phyloP scores from a whole-genome alignment of 306 rosid genomes.

The Arachis hypogaea region DNA sequence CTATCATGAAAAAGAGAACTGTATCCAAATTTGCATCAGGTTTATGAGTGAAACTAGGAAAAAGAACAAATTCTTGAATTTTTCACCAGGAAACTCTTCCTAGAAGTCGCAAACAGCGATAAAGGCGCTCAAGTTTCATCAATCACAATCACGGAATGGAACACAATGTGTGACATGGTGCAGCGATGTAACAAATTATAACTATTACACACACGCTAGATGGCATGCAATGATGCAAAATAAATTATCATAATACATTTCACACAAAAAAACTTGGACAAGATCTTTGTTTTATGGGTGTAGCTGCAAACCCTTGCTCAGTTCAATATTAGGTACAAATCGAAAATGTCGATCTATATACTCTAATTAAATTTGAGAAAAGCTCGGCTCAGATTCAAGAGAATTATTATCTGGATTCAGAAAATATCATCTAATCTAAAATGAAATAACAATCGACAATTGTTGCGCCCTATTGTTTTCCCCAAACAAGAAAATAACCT shows the following conservation, averaged over 20 bases:
- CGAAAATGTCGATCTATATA: background rate
- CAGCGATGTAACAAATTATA: background rate
- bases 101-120: background rate
- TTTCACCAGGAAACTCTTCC: too few relatives aligned
- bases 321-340: background rate
- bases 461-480: background rate
- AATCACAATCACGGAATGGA: background rate
- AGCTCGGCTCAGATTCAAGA: background rate
- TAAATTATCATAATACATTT: background rate
- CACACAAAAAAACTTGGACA: background rate
- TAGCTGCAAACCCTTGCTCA: background rate
- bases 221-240: background rate
- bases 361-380: background rate
- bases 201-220: background rate
- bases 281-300: slow-evolving; percentile 23
- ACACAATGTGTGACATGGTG: background rate
- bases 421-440: background rate
- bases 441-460: background rate
- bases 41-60: too few relatives aligned
- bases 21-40: background rate
- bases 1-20: background rate
- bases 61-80: too few relatives aligned
- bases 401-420: background rate
- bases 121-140: background rate
- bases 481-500: background rate